Evolutionary conservation across 2,329 filamentous ascomycete genomes (phyloP).

Genomic region (Botrytis porri): DNA sequence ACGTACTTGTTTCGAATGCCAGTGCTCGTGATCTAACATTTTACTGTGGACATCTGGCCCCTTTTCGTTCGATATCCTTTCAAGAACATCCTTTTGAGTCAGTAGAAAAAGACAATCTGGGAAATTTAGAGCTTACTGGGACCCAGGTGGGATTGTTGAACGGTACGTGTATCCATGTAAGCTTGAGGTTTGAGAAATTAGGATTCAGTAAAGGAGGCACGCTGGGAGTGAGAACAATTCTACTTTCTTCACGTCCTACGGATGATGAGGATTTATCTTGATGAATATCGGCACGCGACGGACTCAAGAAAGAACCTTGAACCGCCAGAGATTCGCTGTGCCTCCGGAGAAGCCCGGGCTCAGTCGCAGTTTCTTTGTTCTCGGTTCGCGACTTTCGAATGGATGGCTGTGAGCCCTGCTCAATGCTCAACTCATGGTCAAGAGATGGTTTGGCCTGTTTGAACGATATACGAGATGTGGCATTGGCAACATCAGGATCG

Average conservation of each 20-base stretch:
- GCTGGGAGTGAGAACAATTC: background rate
- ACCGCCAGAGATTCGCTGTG: background rate
- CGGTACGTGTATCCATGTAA: conserved; percentile 7
- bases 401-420: background rate
- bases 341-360: background rate
- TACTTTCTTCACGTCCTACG: background rate
- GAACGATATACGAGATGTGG: background rate
- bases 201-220: background rate
- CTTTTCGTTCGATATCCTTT: conserved; percentile 20
- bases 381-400: background rate
- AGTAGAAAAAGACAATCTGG: background rate
- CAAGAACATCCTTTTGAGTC: background rate
- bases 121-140: background rate
- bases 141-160: background rate
- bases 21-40: conserved; percentile 16
- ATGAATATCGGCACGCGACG: background rate
- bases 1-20: conserved; percentile 22
- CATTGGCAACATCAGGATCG: too few species aligned
- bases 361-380: background rate
- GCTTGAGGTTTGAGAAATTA: background rate
- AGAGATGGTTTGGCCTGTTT: background rate
- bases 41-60: conserved; percentile 9
- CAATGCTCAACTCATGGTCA: background rate
- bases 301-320: background rate
- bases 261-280: background rate